These are phyloP conservation scores for Neopestalotiopsis clavispora DNA, from an alignment of 2,329 filamentous ascomycete genomes.

Conservation along the genomic window DNA sequence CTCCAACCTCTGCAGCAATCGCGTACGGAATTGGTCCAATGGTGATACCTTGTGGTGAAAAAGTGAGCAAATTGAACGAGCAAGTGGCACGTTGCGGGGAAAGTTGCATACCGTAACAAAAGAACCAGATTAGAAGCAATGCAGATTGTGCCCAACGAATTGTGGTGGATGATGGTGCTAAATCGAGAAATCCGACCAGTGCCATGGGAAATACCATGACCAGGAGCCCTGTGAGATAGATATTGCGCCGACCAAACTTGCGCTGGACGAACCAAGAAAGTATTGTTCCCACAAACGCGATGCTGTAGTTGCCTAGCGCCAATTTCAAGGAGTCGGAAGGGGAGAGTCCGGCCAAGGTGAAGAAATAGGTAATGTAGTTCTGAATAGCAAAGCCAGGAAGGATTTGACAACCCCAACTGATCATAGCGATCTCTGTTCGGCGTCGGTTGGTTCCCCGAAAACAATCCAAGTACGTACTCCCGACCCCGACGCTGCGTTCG, in stretches of 20 bases:
- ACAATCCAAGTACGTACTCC: background rate
- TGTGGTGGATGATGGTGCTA: background rate
- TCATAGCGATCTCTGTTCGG: background rate
- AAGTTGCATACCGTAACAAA: background rate
- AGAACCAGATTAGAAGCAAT: background rate
- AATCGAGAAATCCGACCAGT: background rate
- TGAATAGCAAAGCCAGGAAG: background rate
- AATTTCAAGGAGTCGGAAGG: background rate
- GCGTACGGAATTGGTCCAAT: slow-evolving; percentile 1
- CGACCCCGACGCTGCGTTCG: background rate
- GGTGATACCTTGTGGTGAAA: background rate
- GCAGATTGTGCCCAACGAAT: background rate
- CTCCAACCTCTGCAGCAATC: background rate
- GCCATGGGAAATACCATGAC: background rate
- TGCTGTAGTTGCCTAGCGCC: background rate
- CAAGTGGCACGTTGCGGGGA: too few species aligned
- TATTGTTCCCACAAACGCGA: background rate
- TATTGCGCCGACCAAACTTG: background rate
- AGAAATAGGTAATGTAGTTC: slow-evolving; percentile 3
- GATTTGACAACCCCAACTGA: slow-evolving; percentile 4
- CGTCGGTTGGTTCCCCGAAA: background rate
- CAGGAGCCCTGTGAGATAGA: background rate
- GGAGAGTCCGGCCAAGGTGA: background rate
- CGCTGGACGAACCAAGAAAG: slow-evolving; percentile 2
- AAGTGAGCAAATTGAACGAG: background rate